These are phyloP conservation scores for Botrytis fragariae DNA, from an alignment of 2,329 filamentous ascomycete genomes.

Conservation along the genomic window DNA sequence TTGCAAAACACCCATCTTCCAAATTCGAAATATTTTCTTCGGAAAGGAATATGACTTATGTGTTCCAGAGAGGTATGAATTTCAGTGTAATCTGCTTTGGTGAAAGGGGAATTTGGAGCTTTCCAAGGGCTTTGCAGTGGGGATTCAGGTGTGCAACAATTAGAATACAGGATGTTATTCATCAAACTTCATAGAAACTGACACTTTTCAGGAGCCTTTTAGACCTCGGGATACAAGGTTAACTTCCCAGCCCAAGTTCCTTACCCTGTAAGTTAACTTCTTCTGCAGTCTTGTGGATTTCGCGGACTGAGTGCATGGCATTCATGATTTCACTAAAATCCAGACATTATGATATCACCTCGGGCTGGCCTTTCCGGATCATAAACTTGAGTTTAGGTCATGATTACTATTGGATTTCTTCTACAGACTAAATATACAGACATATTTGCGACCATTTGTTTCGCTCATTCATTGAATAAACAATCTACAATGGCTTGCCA, in stretches of 20 bases:
- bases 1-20: background rate
- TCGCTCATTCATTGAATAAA: background rate
- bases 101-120: no score
- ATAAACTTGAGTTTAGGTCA: background rate
- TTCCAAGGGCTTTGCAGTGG: no score
- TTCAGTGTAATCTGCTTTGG: no score
- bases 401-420: conserved; percentile 1
- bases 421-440: background rate
- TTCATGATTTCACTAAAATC: background rate
- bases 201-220: background rate
- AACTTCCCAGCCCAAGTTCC: background rate
- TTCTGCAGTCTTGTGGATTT: background rate
- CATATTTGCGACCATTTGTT: background rate
- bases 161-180: no score
- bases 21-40: background rate
- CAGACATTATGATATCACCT: background rate
- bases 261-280: background rate
- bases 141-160: no score
- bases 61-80: no score
- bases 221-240: background rate
- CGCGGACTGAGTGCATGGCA: background rate
- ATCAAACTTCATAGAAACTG: background rate
- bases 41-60: no score
- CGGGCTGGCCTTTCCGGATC: background rate
- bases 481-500: conserved; percentile 67